These are phyloP conservation scores for Neurospora discreta DNA, from an alignment of 495 filamentous ascomycete species.

Conservation along the genomic window DNA sequence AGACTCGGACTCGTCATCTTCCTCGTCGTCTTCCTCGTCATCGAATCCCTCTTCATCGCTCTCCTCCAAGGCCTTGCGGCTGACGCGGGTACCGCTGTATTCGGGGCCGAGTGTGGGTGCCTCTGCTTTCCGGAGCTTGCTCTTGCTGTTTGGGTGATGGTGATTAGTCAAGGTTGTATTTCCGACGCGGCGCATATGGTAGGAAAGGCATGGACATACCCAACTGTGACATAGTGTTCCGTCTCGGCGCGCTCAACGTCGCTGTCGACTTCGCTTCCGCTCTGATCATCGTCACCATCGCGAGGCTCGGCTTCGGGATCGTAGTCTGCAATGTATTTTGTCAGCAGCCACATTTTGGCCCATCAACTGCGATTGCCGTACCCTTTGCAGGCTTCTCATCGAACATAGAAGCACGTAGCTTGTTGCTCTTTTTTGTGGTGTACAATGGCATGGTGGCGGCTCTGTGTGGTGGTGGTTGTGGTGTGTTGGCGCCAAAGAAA, in stretches of 20 bases:
- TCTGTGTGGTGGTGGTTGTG: not conserved
- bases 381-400: constrained; percentile 31
- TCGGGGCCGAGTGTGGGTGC: constrained; percentile 57
- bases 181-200: not conserved
- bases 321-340: constrained; percentile 50
- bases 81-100: constrained; percentile 73
- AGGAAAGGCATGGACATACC: constrained; percentile 33
- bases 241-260: constrained; percentile 39
- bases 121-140: constrained; percentile 68
- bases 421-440: constrained; percentile 20
- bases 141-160: constrained; percentile 55
- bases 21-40: constrained; percentile 29
- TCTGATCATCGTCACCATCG: constrained; percentile 30
- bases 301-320: constrained; percentile 71
- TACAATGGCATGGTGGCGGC: constrained; percentile 19
- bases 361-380: too few species aligned
- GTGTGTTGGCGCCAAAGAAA: not conserved
- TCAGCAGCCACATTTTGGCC: too few species aligned
- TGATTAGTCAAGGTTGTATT: not conserved
- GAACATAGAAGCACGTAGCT: constrained; percentile 29
- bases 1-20: constrained; percentile 16
- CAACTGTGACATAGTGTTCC: constrained; percentile 78
- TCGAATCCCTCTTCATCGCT: constrained; percentile 27
- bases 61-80: constrained; percentile 52
- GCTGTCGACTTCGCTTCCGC: constrained; percentile 42